Evolutionary conservation across 805 yeast genomes (phyloP).

Genomic region (Jamesozyma spencerorum): DNA sequence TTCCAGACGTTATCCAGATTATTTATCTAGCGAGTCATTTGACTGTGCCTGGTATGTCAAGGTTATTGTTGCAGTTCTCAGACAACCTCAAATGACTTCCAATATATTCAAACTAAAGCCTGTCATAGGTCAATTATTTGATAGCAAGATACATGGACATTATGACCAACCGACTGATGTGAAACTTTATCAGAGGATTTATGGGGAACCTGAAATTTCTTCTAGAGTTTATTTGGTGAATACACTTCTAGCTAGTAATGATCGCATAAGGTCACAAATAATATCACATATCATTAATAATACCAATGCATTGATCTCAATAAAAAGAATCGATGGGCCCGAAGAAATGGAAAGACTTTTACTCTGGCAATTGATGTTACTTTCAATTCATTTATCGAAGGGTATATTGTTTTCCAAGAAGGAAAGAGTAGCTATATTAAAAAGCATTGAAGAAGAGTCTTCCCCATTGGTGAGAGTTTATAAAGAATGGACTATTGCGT

Average conservation of each 20-base stretch:
- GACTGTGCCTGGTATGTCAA: conserved; percentile 40
- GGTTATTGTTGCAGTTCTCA: conserved; percentile 38
- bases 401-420: conserved; percentile 6
- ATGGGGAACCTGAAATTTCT: conserved; percentile 51
- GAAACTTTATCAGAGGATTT: conserved; percentile 36
- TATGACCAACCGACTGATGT: conserved; percentile 15
- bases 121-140: conserved; percentile 45
- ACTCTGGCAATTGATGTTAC: conserved; percentile 43
- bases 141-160: conserved; percentile 26
- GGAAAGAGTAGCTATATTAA: background rate
- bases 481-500: conserved; percentile 44
- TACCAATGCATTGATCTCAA: conserved; percentile 40
- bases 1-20: conserved; percentile 28
- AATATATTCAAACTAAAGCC: conserved; percentile 53
- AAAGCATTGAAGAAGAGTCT: conserved; percentile 38
- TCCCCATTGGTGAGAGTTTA: conserved; percentile 71
- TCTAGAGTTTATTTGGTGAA: conserved; percentile 43
- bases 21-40: conserved; percentile 31
- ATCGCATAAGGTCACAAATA: conserved; percentile 16
- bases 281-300: conserved; percentile 22
- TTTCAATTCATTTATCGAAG: conserved; percentile 33
- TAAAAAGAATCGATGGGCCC: conserved; percentile 51
- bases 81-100: conserved; percentile 44
- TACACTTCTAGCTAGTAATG: conserved; percentile 33
- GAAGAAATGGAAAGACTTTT: conserved; percentile 62